Conservation (phyloP, 2,329 filamentous ascomycete genomes). For the Aspergillus sp. region DNA sequence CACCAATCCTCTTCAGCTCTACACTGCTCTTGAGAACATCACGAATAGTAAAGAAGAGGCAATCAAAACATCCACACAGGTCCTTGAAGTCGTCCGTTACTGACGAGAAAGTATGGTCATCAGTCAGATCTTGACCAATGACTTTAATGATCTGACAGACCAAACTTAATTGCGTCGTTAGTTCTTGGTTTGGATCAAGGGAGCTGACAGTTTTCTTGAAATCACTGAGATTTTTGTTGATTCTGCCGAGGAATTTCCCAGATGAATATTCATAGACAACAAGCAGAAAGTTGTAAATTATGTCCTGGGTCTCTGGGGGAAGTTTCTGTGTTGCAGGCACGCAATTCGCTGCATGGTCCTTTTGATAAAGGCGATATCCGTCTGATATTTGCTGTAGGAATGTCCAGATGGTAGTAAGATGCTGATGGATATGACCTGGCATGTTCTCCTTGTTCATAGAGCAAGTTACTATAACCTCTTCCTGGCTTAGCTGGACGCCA, state of each 20-base stretch:
- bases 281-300: not conserved
- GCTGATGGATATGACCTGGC: not conserved
- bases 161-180: not conserved
- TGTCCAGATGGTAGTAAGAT: not conserved
- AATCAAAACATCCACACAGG: not conserved
- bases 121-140: not conserved
- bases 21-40: not conserved
- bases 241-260: not conserved
- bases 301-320: not conserved
- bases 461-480: not conserved
- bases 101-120: not conserved
- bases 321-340: not conserved
- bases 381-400: not conserved
- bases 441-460: not conserved
- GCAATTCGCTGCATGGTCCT: not conserved
- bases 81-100: not conserved
- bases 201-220: not conserved
- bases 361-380: not conserved
- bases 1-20: not conserved
- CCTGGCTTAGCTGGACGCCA: not conserved
- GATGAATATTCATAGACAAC: not conserved
- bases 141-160: not conserved
- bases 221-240: not conserved
- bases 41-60: not conserved
- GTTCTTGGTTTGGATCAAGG: not conserved